These are phyloP conservation scores for Achaetomiella virescens DNA, from an alignment of 495 filamentous ascomycete genomes.

Conservation along the genomic window DNA sequence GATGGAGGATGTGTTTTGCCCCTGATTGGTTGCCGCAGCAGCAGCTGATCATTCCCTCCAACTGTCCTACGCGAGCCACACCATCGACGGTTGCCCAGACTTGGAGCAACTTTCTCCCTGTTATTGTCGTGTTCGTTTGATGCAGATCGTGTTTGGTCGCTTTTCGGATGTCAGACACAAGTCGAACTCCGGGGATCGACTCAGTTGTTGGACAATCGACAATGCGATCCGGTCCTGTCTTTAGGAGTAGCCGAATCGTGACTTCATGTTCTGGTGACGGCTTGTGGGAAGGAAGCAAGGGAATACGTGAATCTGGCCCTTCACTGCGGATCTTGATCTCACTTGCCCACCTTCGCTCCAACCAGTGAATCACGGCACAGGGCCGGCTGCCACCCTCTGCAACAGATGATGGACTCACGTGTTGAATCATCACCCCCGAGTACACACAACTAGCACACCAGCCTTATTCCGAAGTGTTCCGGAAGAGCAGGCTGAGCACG, in stretches of 20 bases:
- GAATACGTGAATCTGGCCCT: neutral
- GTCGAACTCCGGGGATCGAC: neutral
- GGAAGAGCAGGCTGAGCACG: neutral
- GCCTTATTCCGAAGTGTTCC: neutral
- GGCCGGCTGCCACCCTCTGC: neutral
- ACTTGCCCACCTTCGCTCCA: neutral
- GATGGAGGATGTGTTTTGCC: conserved; percentile 17
- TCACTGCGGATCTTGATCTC: neutral
- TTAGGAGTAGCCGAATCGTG: neutral
- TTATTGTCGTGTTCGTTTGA: neutral
- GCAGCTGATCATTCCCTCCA: conserved; percentile 23
- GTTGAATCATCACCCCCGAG: neutral
- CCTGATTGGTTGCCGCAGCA: conserved; percentile 25
- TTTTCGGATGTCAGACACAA: neutral
- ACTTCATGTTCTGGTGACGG: neutral
- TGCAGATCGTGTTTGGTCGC: neutral
- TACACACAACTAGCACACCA: neutral
- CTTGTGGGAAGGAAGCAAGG: neutral
- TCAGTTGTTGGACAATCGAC: neutral
- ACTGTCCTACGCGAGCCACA: conserved; percentile 13
- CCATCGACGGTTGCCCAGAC: neutral
- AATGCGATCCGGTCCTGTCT: neutral
- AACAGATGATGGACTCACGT: neutral
- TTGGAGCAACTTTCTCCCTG: neutral
- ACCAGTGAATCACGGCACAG: neutral